A percentile compares a stretch with the other conserved stretches of the same genome.
phyloP scores from a whole-genome alignment of 495 filamentous ascomycete species.

The Cudoniella acicularis region DNA sequence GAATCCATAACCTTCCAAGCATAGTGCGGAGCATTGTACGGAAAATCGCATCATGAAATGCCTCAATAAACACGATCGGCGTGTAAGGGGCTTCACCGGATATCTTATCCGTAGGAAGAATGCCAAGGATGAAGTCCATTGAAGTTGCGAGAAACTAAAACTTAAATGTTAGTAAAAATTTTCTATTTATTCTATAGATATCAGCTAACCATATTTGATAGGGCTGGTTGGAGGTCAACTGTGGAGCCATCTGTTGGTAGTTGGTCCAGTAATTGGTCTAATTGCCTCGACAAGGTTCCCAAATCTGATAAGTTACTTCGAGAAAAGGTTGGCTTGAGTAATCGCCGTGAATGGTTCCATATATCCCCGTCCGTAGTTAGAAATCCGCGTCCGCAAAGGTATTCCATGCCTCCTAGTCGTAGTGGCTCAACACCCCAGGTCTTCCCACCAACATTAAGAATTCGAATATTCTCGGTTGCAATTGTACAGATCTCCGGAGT shows the following conservation, averaged over 20 bases:
- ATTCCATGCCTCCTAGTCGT: background rate
- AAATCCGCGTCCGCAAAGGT: background rate
- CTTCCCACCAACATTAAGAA: background rate
- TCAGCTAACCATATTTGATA: background rate
- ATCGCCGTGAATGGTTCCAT: background rate
- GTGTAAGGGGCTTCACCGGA: background rate
- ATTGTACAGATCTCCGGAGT: background rate
- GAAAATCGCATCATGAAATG: background rate
- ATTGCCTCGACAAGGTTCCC: background rate
- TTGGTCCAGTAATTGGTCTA: background rate
- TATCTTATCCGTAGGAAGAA: background rate
- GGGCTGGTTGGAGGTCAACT: background rate
- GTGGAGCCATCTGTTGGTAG: background rate
- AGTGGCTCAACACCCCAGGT: background rate
- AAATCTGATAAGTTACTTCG: background rate
- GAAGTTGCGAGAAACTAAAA: background rate
- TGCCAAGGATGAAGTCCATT: background rate
- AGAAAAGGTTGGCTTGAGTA: background rate
- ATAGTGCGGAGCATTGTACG: background rate
- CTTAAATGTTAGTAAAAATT: background rate
- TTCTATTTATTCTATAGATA: background rate
- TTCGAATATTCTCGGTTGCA: background rate
- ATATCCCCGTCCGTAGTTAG: background rate
- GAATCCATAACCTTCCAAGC: background rate
- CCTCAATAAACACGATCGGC: background rate